Percentiles rank a stretch among this genome's conserved stretches.
Evolutionary conservation across 2,329 filamentous ascomycete genomes (phyloP).

Genomic region (Epicoccum nigrum): DNA sequence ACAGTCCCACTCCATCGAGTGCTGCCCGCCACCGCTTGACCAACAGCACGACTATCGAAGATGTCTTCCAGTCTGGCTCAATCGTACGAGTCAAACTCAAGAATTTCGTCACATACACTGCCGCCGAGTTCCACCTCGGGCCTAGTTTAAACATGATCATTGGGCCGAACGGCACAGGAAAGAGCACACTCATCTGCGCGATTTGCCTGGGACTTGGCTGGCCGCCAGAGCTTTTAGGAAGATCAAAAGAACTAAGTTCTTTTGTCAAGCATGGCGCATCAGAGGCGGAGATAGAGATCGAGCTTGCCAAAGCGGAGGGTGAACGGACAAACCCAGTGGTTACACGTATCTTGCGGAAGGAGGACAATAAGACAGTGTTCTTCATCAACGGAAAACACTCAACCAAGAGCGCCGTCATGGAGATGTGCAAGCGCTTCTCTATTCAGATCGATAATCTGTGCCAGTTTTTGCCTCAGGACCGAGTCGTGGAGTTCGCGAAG

Average conservation of each 20-base stretch:
- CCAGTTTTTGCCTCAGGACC: conserved; percentile 95
- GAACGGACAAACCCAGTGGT: conserved; percentile 73
- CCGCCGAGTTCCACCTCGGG: conserved; percentile 87
- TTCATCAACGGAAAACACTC: conserved; percentile 72
- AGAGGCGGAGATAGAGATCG: conserved; percentile 85
- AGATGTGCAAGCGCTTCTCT: conserved; percentile 72
- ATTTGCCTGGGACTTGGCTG: conserved; percentile 93
- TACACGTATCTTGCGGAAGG: conserved; percentile 75
- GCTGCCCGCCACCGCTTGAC: conserved; percentile 6
- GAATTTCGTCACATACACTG: conserved; percentile 95
- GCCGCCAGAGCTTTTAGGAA: conserved; percentile 70
- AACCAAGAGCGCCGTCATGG: conserved; percentile 67
- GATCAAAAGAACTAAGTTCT: conserved; percentile 82
- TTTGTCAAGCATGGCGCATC: conserved; percentile 90
- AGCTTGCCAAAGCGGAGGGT: conserved; percentile 69
- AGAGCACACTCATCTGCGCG: conserved; percentile 95
- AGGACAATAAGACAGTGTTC: conserved; percentile 83
- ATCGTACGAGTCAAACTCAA: conserved; percentile 85
- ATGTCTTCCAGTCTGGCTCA: conserved; percentile 68
- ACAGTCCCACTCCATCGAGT: conserved; percentile 14
- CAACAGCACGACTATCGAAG: conserved; percentile 20
- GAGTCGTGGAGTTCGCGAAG: conserved; percentile 90
- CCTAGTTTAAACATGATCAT: conserved; percentile 98
- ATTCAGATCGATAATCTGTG: conserved; percentile 98
- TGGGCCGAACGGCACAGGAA: conserved; percentile 97